Percentiles rank a stretch among this genome's conserved stretches.
These are phyloP conservation scores for Aquilaria yunnanensis DNA, from an alignment of 345 rosid genomes.

Conservation along the genomic window DNA sequence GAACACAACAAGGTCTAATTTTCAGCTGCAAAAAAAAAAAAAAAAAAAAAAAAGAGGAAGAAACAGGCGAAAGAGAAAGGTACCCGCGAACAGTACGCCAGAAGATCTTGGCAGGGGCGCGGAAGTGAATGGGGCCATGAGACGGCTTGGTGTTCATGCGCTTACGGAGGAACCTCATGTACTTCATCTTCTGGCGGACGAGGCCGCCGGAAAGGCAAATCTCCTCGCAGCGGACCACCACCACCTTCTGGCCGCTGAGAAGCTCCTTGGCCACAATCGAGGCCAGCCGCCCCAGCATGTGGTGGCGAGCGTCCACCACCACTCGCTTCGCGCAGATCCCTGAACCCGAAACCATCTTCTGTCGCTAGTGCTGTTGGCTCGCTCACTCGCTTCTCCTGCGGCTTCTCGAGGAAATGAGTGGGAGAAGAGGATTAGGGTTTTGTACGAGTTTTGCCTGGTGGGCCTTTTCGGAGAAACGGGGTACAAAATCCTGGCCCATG, in stretches of 20 bases:
- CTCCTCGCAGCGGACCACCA: slow-evolving; percentile 78
- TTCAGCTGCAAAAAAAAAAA: neutral
- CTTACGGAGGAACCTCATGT: slow-evolving; percentile 78
- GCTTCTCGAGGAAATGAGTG: too few species aligned
- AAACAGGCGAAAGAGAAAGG: neutral
- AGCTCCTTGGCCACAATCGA: slow-evolving; percentile 77
- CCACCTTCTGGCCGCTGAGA: slow-evolving; percentile 78
- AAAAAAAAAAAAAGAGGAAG: neutral
- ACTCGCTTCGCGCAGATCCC: slow-evolving; percentile 66
- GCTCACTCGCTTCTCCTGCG: too few species aligned
- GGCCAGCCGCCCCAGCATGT: slow-evolving; percentile 74
- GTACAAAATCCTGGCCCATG: too few species aligned
- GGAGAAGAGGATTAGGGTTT: too few species aligned
- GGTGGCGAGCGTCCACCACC: slow-evolving; percentile 83
- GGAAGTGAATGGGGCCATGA: slow-evolving; percentile 89
- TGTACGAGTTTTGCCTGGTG: too few species aligned
- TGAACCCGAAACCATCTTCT: slow-evolving; percentile 79
- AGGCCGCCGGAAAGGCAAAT: slow-evolving; percentile 82
- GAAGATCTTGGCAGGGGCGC: slow-evolving; percentile 88
- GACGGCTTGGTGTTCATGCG: slow-evolving; percentile 97
- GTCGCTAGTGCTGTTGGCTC: neutral
- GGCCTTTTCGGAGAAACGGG: too few species aligned
- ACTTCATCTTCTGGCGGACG: slow-evolving; percentile 89
- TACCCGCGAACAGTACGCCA: slow-evolving; percentile 92
- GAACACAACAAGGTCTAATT: neutral